Conservation (phyloP, 345 rosid genomes). For the Eucalyptus urophylla region DNA sequence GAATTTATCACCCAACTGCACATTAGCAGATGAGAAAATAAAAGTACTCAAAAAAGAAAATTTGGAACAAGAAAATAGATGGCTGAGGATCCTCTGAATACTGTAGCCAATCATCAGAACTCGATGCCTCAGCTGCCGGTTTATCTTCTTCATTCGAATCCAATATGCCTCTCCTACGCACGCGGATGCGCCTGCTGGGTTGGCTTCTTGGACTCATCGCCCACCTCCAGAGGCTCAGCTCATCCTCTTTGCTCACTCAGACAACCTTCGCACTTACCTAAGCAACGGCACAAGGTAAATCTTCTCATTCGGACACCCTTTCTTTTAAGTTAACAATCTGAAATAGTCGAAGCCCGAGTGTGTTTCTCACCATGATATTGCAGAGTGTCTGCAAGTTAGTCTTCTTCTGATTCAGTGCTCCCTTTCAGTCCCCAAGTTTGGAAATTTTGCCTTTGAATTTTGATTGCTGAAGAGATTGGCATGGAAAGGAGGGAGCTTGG, state of each 20-base stretch:
- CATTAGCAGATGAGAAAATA: not conserved
- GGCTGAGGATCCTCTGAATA: not conserved
- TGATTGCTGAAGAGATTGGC: not conserved
- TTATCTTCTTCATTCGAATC: not conserved
- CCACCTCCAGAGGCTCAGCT: not conserved
- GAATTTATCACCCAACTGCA: not conserved
- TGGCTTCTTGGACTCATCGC: not conserved
- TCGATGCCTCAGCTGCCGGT: not conserved
- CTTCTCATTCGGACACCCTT: not conserved
- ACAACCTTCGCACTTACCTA: not conserved
- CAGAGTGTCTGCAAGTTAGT: not conserved
- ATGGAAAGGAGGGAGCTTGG: constrained; percentile 31
- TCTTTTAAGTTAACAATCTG: not conserved
- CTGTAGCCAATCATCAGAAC: not conserved
- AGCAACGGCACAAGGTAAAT: not conserved
- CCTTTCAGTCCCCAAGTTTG: not conserved
- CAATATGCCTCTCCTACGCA: not conserved
- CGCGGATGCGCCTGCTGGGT: not conserved
- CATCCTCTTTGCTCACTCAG: not conserved
- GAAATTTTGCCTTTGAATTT: not conserved
- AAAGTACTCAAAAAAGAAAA: not conserved
- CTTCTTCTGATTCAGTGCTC: not conserved
- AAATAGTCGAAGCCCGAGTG: not conserved
- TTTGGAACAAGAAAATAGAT: not conserved
- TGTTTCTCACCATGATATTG: not conserved